Evolutionary conservation across 164 flowering plant genomes (phyloP), one percentile per base, ranked within the genome.

Genomic region (Liriodendron chinense): DNA sequence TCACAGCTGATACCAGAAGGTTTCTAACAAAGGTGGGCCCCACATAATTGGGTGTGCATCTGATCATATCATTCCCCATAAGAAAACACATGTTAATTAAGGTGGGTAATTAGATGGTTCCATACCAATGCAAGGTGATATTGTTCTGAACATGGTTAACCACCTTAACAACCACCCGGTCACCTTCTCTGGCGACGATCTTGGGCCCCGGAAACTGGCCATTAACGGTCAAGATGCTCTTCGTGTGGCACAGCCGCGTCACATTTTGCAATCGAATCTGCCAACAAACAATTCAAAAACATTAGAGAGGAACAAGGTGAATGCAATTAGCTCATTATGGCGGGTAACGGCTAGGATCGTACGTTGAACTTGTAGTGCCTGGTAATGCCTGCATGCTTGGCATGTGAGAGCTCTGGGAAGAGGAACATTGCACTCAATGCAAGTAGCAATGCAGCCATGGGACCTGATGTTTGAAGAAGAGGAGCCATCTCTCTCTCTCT

Each of bases 131-230:
- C 10, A 87, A 65, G 68, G 85, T 74, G 73, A 90, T 71, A 75
- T 91, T 90, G 81, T 85, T 74, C 34, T 75, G 83, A 22, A 90
- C 88, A 73, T 89, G 83, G 78, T 89, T 91, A 62, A 83, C 84
- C 72, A 91, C 96, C 79, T 86, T 86, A 68, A 91, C 78, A 0
- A 88, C 65, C 2, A 91, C 82, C 14, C 86, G 66, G 34, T 91
- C 94, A 12, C 96, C 96, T 80, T 91, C 96, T 56, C 91, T 82
- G 0, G 91, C 90, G 0, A 85, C 80, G 63, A 91, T 83, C 7
- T 74, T 78, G 49, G 96, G 94, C 26, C 96, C 94, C 0, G 92
- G 96, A 72, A 85, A 85, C 76, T 85, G 78, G 18, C 91, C 92
- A 73, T 91, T 91, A 2, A 91, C 90, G 0, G 89, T 90, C 71